Conservation (phyloP, 208 protist species). For the Crithidia expoeki region DNA sequence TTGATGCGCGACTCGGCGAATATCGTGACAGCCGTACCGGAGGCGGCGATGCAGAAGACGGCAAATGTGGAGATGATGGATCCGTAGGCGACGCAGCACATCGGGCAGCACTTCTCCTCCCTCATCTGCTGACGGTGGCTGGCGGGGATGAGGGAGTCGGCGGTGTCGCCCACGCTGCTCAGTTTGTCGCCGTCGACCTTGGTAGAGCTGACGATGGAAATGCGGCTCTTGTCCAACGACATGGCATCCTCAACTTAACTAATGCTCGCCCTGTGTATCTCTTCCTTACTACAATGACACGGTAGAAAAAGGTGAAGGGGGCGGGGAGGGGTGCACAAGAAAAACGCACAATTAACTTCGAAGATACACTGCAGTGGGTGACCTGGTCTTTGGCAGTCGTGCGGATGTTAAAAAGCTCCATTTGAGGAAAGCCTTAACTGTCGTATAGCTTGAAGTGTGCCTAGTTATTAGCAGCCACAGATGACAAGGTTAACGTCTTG, state of each 20-base stretch:
- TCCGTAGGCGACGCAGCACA: conserved; percentile 82
- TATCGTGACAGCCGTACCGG: conserved; percentile 60
- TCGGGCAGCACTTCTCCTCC: conserved; percentile 61
- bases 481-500: neutral
- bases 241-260: conserved; percentile 14
- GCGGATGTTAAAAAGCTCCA: no score
- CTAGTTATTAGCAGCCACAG: no score
- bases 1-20: conserved; percentile 68
- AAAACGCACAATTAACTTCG: no score
- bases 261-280: neutral
- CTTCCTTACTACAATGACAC: conserved; percentile 9
- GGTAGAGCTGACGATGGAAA: conserved; percentile 78
- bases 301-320: no score
- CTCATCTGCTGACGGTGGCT: conserved; percentile 24
- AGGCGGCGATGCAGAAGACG: conserved; percentile 49
- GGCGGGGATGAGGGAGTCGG: conserved; percentile 32
- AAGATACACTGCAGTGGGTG: no score
- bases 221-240: conserved; percentile 70
- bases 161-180: conserved; percentile 49
- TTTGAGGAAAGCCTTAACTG: no score
- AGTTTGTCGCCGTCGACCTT: conserved; percentile 73
- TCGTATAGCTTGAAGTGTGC: no score
- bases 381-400: no score
- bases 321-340: no score
- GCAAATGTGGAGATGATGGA: conserved; percentile 55